Evolutionary conservation across 2,329 filamentous ascomycete genomes (phyloP), one percentile per base, ranked within the genome.

Genomic region (Beauveria medogensis): DNA sequence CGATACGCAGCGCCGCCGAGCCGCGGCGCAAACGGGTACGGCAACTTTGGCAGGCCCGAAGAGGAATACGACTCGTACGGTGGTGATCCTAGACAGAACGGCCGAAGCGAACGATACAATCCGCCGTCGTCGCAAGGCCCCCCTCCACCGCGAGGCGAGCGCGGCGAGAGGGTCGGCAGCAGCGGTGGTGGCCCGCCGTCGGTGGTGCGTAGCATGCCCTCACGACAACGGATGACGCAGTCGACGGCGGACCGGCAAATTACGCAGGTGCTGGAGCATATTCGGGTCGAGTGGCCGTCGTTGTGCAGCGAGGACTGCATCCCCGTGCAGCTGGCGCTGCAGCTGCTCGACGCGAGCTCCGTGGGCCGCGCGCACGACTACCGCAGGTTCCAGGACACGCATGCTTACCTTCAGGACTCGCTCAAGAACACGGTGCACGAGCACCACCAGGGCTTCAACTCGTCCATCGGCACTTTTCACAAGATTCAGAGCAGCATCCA

Each of bases 361-460:
- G 85, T 99, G 60, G 94, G 94, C 22, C 86, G 94, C 64, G 93
- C 93, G 52, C 88, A 92, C 72, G 91, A 95, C 68, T 93, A 96
- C 72, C 83, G 82, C 64, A 87, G 91, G 66, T 99, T 99, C 72
- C 82, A 90, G 70, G 80, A 88, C 66, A 92, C 91, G 52, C 91
- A 97, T 72, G 81, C 86, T 65, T 91, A 94, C 71, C 83, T 99
- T n/a, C 92, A 99, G 71, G 88, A 89, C 67, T 92, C 93, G 10
- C 80, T 99, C 61, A 97, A 96, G 74, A 86, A 87, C 40, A 96
- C 99, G 68, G 94, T 99, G 28, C 96, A 99, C 73, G 93, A 99
- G 76, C 93, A 99, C 71, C 93, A 99, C 71, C 94, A 99, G 74
- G 95, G 94, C 52, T 99, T 99, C 82, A 99, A 97, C 76, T 96